Conservation (phyloP, 108 stramenopile species). For the Fragilaria radians region DNA sequence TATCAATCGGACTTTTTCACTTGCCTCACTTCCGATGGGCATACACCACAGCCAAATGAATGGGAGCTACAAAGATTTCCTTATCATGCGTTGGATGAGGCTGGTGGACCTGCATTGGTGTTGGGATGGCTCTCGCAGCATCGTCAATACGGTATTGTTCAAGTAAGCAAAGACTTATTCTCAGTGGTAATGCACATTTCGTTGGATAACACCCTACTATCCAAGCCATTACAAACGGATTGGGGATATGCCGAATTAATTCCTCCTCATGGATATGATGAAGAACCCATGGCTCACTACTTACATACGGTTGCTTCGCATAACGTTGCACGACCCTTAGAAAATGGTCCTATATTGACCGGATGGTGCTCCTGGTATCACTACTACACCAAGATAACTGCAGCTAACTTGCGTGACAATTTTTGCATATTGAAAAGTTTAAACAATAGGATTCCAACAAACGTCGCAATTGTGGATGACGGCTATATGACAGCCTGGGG, state of each 20-base stretch:
- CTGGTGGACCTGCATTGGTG: slow-evolving; percentile 78
- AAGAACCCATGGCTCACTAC: slow-evolving; percentile 86
- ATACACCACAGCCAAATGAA: neutral
- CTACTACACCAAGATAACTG: slow-evolving; percentile 85
- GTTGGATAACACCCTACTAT: slow-evolving; percentile 40
- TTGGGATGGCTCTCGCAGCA: slow-evolving; percentile 84
- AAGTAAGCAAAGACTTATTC: slow-evolving; percentile 44
- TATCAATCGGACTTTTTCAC: slow-evolving; percentile 85
- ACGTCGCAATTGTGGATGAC: slow-evolving; percentile 86
- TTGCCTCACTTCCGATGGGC: slow-evolving; percentile 57
- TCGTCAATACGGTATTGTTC: slow-evolving; percentile 72
- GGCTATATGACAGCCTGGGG: slow-evolving; percentile 96
- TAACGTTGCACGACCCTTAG: slow-evolving; percentile 68
- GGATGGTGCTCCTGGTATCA: slow-evolving; percentile 96
- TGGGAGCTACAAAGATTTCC: slow-evolving; percentile 1
- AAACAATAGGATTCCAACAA: slow-evolving; percentile 54
- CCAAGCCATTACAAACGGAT: slow-evolving; percentile 38
- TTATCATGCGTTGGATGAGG: slow-evolving; percentile 56
- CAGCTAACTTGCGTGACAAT: slow-evolving; percentile 61
- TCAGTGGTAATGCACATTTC: slow-evolving; percentile 61
- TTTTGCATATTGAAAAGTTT: slow-evolving; percentile 52
- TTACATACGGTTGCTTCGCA: slow-evolving; percentile 65
- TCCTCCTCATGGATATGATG: slow-evolving; percentile 66
- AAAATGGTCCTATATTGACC: slow-evolving; percentile 59
- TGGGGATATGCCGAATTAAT: slow-evolving; percentile 81